phyloP scores from a whole-genome alignment of 2,329 filamentous ascomycete genomes.

The Alternaria brassicae region DNA sequence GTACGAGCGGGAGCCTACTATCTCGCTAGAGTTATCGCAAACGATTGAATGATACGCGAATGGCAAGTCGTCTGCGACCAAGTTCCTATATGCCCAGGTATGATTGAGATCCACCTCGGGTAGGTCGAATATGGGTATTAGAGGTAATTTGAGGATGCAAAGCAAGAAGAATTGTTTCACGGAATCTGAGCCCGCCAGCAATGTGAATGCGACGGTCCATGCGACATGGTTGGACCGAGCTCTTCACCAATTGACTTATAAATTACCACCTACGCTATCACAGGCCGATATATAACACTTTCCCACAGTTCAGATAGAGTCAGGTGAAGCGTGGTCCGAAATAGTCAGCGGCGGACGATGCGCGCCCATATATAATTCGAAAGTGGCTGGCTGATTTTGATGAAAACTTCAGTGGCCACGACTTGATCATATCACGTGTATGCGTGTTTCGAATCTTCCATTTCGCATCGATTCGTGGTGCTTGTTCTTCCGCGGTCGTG shows the following conservation, averaged over 20 bases:
- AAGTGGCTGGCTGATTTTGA: neutral
- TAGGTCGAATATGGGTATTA: neutral
- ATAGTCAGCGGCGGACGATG: neutral
- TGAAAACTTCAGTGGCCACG: no score
- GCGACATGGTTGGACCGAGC: conserved; percentile 4
- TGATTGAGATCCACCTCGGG: neutral
- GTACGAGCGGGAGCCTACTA: neutral
- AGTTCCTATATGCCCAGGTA: neutral
- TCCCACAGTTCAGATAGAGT: neutral
- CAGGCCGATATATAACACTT: neutral
- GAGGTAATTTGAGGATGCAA: neutral
- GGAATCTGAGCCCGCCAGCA: neutral
- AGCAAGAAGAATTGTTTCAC: neutral
- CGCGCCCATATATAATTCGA: neutral
- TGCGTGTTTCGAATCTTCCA: neutral
- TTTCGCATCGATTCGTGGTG: neutral
- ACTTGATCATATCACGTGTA: neutral
- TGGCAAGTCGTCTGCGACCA: neutral
- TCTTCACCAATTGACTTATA: conserved; percentile 4
- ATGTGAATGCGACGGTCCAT: neutral
- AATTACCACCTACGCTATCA: neutral
- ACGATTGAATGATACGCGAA: neutral
- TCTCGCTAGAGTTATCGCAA: neutral
- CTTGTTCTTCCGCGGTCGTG: neutral
- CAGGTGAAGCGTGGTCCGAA: neutral